A percentile compares a stretch with the other conserved stretches of the same genome.
Conservation (phyloP, 2,329 filamentous ascomycete genomes). For the Alternaria tenuissima region DNA sequence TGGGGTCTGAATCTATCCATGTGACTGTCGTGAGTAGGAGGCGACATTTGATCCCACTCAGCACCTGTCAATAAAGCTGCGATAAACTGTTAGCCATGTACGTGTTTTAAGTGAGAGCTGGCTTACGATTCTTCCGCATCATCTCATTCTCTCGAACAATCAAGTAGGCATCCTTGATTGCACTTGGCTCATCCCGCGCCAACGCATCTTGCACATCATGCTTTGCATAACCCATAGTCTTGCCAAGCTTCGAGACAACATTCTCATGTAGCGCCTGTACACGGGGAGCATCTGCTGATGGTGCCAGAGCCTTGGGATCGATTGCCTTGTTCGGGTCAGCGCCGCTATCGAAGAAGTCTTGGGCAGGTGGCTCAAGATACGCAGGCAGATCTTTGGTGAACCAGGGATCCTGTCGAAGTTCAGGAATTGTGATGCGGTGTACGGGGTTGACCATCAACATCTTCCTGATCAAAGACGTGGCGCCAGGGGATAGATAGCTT, state of each 20-base stretch:
- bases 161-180: constrained; percentile 98
- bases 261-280: constrained; percentile 91
- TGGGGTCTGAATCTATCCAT: constrained; percentile 45
- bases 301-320: constrained; percentile 80
- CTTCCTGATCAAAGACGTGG: constrained; percentile 81
- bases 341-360: constrained; percentile 94
- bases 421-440: constrained; percentile 89
- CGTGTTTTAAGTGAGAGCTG: not conserved
- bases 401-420: constrained; percentile 94
- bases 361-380: constrained; percentile 85
- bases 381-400: constrained; percentile 85
- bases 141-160: constrained; percentile 98
- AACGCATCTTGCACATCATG: constrained; percentile 95
- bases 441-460: constrained; percentile 97
- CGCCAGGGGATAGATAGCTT: constrained; percentile 86
- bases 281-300: constrained; percentile 73
- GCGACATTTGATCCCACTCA: constrained; percentile 65
- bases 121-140: constrained; percentile 93
- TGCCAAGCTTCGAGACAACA: constrained; percentile 94
- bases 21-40: constrained; percentile 58
- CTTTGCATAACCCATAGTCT: constrained; percentile 97
- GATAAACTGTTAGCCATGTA: constrained; percentile 23
- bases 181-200: constrained; percentile 89
- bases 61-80: constrained; percentile 64
- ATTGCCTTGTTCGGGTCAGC: constrained; percentile 93